These are phyloP conservation scores for Ormosia semicastrata DNA, from an alignment of 306 rosid genomes.

Conservation along the genomic window DNA sequence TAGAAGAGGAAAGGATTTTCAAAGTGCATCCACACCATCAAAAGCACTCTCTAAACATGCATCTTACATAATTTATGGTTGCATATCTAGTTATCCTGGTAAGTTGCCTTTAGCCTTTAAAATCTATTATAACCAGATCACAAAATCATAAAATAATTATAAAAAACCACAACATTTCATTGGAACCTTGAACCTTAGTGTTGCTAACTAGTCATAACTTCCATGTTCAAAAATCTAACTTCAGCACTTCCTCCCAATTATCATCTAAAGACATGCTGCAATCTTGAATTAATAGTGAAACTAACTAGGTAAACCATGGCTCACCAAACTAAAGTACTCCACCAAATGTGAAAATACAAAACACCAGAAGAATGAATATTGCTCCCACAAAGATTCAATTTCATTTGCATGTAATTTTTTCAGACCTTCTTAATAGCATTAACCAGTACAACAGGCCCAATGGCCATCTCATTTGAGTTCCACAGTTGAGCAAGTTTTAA, in stretches of 20 bases:
- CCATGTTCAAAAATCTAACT: background rate
- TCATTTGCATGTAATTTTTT: background rate
- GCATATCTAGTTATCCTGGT: too few species aligned
- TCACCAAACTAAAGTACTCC: background rate
- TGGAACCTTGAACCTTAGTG: background rate
- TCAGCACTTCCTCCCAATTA: background rate
- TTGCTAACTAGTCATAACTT: background rate
- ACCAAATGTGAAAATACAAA: background rate
- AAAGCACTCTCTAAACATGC: too few species aligned
- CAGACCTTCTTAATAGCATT: background rate
- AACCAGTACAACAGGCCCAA: background rate
- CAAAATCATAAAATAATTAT: background rate
- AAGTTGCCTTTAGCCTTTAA: too few species aligned
- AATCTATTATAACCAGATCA: too few species aligned
- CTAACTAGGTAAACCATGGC: background rate
- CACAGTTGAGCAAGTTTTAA: background rate
- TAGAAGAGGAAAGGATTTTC: too few species aligned
- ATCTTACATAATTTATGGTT: too few species aligned
- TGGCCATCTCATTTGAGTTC: background rate
- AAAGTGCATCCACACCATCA: too few species aligned
- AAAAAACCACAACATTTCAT: background rate
- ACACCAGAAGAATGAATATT: conserved; percentile 44
- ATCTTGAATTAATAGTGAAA: too few species aligned
- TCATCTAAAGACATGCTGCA: background rate
- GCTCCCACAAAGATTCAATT: conserved; percentile 30